Evolutionary conservation across 768 basidiomycete species (phyloP), one percentile per base, ranked within the genome.

Genomic region (Tylopilus sp.): DNA sequence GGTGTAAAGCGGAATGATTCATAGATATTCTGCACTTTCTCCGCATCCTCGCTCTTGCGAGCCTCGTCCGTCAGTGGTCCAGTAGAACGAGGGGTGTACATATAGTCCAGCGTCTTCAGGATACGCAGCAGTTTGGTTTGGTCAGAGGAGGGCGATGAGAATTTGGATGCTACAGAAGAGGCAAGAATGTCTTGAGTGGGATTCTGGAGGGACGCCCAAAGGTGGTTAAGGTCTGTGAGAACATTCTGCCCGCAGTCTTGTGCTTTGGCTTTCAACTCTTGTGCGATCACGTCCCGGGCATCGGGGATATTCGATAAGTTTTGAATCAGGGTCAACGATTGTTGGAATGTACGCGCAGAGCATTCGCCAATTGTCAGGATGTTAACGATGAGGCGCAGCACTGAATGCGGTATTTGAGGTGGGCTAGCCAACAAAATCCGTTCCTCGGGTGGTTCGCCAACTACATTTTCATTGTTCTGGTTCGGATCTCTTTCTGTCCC

Each of bases 301-400:
- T 92, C 91, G 7, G 92, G 87, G 54, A 98, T 83, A 69, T 82
- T 81, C 0, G 94, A 95, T 21, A 98, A 75, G 63, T 99, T 86
- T 69, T 96, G 92, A 52, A 99, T 98, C 30, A 98, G 81, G 17
- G 86, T 79, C 38, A 98, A 77, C 36, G 92, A 94, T 66, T 94
- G 86, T 60, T 93, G 88, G 81, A 99, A 99, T n/a, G 95, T 97
- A 29, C 89, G 81, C 38, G 88, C 90, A 22, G 94, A 93, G 65
- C 96, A 98, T 75, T 99, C 97, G 40, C 97, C 97, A 19, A 88
- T 80, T n/a, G 97, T 98, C 57, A 99, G 76, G 61, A 98, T 93
- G 70, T 98, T 98, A 67, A 97, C 93, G 55, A 98, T 92, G 33
- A 94, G 81, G 33, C 90, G 86, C 24, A 98, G 78, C n/a, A 89